phyloP scores from a whole-genome alignment of 23 red algal species.

The Porphyridium purpureum region DNA sequence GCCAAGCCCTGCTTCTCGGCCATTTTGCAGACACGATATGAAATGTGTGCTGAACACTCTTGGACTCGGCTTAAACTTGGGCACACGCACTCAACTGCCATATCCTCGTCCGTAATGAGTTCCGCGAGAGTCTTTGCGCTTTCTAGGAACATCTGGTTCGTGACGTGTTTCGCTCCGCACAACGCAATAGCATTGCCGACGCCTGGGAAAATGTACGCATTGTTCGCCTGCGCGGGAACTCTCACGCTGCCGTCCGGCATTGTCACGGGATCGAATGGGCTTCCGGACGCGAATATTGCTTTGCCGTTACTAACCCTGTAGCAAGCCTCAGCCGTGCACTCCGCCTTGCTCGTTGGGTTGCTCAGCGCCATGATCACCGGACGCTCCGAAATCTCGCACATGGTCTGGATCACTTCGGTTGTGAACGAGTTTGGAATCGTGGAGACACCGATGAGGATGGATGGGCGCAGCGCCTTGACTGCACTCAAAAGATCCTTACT shows the following conservation, averaged over 20 bases:
- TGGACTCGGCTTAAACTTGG: conserved; percentile 20
- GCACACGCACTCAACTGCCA: conserved; percentile 34
- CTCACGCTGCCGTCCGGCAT: conserved; percentile 17
- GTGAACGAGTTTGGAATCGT: conserved; percentile 65
- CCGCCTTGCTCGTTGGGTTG: conserved; percentile 78
- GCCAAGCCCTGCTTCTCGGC: background rate
- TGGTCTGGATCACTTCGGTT: conserved; percentile 37
- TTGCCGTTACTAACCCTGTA: conserved; percentile 47
- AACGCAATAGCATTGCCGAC: conserved; percentile 50
- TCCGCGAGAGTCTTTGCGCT: conserved; percentile 52
- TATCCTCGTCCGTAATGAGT: conserved; percentile 22
- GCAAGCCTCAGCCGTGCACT: conserved; percentile 85
- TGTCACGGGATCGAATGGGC: conserved; percentile 69
- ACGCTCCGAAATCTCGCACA: conserved; percentile 21
- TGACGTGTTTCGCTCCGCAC: conserved; percentile 28
- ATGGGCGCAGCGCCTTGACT: conserved; percentile 49
- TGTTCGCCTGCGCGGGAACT: conserved; percentile 81
- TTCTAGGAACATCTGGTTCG: conserved; percentile 69
- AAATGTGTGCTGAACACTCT: conserved; percentile 4
- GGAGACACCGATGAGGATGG: conserved; percentile 71
- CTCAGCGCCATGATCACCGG: conserved; percentile 84
- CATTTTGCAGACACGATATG: conserved; percentile 1
- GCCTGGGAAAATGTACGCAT: conserved; percentile 88
- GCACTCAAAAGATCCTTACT: conserved; percentile 18
- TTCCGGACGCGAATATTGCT: conserved; percentile 67